Base-by-base conservation (phyloP, 352 stramenopile genomes). In the Peronospora belbahrii region DNA sequence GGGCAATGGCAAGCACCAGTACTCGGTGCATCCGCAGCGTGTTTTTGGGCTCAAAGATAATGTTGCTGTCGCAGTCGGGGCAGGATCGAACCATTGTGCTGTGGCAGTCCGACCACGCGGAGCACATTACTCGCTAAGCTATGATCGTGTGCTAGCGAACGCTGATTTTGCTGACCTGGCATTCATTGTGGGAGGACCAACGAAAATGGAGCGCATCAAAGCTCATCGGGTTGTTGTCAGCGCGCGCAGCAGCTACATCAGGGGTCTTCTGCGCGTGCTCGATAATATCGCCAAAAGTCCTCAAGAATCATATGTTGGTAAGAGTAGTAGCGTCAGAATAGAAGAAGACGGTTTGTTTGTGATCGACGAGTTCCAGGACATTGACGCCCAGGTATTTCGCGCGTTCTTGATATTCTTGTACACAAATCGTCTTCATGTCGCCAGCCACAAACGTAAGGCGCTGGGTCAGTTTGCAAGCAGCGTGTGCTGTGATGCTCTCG, bases 381-480 rank as follows among this genome's bases (percentile, higher is more conserved):
- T 83, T 2, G 76, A 88, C 24, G 52, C 42, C 2, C 66, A 77
- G 24, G 63, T 91, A 0, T 73, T 87, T 25, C 72, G 64, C 14
- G 67, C 76, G n/a, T 77, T 85, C 34, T 53, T 91, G 33, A 22
- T 41, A 15, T 91, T 71, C 48, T 39, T 91, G 59, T 91, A 91
- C 53, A 84, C 76, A 6, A 73, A 77, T 30, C 76, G 74, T 18
- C 46, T 88, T 2, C 62, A 82, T 2, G 62, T 91, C 11, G 65
- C 64, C 1, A 73, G 60, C 11, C 76, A 91, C 50, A 87, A 87
- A 51, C 61, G 72, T 27, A 62, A 69, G 22, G 63, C 65, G 28
- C 45, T 91, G 8, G 57, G 54, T 1, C 55, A 70, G n/a, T 74
- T 88, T 33, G 76, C 79, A 0, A 47, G 48, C 43, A 67, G 66